Evolutionary conservation across 2,329 filamentous ascomycete species (phyloP), one percentile per base, ranked within the genome.

Genomic region (Hypomyces rosellus): DNA sequence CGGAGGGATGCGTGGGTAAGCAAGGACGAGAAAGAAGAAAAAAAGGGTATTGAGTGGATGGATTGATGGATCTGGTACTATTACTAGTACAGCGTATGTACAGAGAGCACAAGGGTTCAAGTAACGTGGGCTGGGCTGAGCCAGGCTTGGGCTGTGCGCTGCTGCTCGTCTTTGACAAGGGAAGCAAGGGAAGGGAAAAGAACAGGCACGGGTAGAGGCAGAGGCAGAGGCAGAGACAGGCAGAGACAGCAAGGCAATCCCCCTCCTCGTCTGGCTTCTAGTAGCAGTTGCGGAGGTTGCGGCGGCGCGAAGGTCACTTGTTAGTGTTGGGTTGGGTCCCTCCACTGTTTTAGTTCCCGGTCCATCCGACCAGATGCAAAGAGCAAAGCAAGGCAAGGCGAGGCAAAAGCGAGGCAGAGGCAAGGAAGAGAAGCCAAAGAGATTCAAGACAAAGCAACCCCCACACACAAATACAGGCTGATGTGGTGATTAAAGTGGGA

Each of bases 331-430:
- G 25, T 30, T 30, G 25, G 25, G 25, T 30, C 25, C 25, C 6
- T 30, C 25, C 25, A 46, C 43, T 49, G 50, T 45, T 40, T 52
- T 56, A 55, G 54, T 48, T 54, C 50, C 54, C 54, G 54, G 53
- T 39, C 52, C 50, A 56, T 56, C 54, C 54, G 54, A 55, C 52
- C 52, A 48, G 38, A 46, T 47, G 45, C 45, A 45, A 45, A 30
- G 25, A 30, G 25, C 6, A 11, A 30, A 6, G 25, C 9, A 7
- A 25, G 22, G 22, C 22, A 30, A 30, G 25, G 25, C 25, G 8
- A 30, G 40, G 36, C 36, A 38, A n/a, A 38, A 13, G 39, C 39
- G 9, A 13, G n/a, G 5, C 15, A 18, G 16, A 30, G 25, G 25
- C 25, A 42, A 18, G 13, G 20, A 40, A 48, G 18, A 45, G 34